A percentile compares a stretch with the other conserved stretches of the same genome.
phyloP scores from a whole-genome alignment of 2,329 filamentous ascomycete genomes.

The Ophiostoma sp. region DNA sequence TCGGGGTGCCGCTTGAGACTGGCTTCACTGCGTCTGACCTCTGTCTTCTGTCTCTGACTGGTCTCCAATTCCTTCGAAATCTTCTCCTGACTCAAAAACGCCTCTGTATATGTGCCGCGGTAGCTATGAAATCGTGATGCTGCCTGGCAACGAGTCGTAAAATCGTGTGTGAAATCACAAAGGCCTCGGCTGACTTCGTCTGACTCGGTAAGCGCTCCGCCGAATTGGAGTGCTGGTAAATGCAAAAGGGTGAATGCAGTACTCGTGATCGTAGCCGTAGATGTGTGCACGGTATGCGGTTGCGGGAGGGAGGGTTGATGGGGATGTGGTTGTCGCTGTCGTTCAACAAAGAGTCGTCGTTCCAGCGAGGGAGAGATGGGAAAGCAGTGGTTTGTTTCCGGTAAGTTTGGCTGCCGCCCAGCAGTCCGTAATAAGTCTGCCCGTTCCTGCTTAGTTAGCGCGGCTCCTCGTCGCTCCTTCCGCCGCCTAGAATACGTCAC shows the following conservation, averaged over 20 bases:
- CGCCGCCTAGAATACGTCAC: background rate
- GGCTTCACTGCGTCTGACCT: background rate
- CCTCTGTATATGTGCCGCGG: background rate
- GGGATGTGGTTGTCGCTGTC: background rate
- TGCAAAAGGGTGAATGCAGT: background rate
- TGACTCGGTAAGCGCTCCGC: background rate
- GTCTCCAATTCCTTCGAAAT: background rate
- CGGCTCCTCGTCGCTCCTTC: background rate
- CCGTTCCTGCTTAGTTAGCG: constrained; percentile 20
- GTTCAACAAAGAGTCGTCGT: background rate
- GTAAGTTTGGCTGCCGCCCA: constrained; percentile 25
- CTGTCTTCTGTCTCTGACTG: background rate
- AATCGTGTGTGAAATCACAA: background rate
- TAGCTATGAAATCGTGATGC: background rate
- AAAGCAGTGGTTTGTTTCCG: constrained; percentile 28
- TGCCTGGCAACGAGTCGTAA: background rate
- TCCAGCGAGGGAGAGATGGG: background rate
- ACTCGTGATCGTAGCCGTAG: background rate
- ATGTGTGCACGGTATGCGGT: background rate
- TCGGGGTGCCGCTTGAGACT: background rate
- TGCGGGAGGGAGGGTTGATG: background rate
- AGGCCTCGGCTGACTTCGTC: background rate
- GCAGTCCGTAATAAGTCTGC: constrained; percentile 26
- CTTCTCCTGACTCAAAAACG: background rate
- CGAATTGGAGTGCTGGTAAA: background rate